phyloP scores from a whole-genome alignment of 2,329 filamentous ascomycete species.

The Ustulina deusta region DNA sequence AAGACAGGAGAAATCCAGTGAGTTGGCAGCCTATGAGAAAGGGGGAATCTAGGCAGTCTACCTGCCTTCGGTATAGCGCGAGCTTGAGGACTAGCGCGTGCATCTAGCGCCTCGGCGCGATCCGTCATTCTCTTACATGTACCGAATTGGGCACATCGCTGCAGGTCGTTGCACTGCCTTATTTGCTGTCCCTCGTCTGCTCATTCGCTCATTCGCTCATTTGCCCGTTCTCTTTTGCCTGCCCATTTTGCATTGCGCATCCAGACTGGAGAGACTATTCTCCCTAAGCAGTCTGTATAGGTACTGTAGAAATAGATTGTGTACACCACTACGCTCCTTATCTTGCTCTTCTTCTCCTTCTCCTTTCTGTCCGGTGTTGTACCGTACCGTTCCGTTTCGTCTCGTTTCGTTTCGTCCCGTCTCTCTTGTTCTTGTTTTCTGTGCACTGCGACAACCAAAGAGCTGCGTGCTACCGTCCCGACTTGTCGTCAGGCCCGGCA shows the following conservation, averaged over 20 bases:
- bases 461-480: not conserved
- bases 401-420: conserved; percentile 8
- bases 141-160: not conserved
- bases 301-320: not conserved
- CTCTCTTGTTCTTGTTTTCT: conserved; percentile 1
- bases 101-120: conserved; percentile 18
- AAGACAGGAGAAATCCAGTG: not conserved
- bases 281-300: no score
- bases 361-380: not conserved
- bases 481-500: not conserved
- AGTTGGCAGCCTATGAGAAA: conserved; percentile 10
- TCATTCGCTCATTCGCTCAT: not conserved
- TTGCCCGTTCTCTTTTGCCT: conserved; percentile 4
- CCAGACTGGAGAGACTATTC: not conserved
- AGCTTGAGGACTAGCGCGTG: not conserved
- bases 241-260: not conserved
- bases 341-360: not conserved
- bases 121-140: no score
- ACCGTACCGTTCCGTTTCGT: conserved; percentile 4
- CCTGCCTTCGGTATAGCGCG: not conserved
- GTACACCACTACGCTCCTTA: not conserved
- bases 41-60: not conserved
- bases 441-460: conserved; percentile 11
- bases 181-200: not conserved
- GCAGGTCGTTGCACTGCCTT: not conserved